Evolutionary conservation across 2,329 filamentous ascomycete genomes (phyloP).

Genomic region (Zymoseptoria brevis): DNA sequence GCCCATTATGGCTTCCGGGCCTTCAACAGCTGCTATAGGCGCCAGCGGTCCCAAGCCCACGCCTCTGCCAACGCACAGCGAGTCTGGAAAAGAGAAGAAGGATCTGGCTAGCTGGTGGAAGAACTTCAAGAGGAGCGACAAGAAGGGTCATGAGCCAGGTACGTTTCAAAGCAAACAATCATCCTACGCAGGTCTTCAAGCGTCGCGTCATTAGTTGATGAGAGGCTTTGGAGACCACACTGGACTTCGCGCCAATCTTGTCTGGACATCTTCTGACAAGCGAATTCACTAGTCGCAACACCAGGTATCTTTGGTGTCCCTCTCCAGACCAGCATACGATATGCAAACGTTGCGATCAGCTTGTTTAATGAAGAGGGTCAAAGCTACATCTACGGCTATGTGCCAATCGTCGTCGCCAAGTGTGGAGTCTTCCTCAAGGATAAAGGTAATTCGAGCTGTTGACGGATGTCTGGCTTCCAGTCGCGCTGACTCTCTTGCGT

Average conservation of each 20-base stretch:
- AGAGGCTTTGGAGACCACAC: neutral
- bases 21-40: conserved; percentile 36
- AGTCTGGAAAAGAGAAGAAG: conserved; percentile 72
- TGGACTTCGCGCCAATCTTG: neutral
- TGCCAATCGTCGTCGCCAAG: conserved; percentile 96
- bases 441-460: conserved; percentile 62
- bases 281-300: conserved; percentile 28
- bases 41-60: conserved; percentile 36
- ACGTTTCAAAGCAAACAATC: conserved; percentile 25
- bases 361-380: conserved; percentile 85
- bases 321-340: conserved; percentile 86
- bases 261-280: conserved; percentile 8
- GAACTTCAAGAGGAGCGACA: conserved; percentile 67
- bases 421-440: conserved; percentile 97
- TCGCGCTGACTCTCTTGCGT: conserved; percentile 21
- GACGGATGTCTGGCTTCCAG: conserved; percentile 1
- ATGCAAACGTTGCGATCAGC: conserved; percentile 96
- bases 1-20: conserved; percentile 34
- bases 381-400: conserved; percentile 97
- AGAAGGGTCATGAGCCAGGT: conserved; percentile 58
- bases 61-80: conserved; percentile 40
- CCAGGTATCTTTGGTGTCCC: conserved; percentile 91
- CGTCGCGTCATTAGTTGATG: neutral
- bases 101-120: conserved; percentile 97
- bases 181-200: neutral